Evolutionary conservation across 768 basidiomycete species (phyloP), one percentile per base, ranked within the genome.

Genomic region (Tephrocybe sp.): DNA sequence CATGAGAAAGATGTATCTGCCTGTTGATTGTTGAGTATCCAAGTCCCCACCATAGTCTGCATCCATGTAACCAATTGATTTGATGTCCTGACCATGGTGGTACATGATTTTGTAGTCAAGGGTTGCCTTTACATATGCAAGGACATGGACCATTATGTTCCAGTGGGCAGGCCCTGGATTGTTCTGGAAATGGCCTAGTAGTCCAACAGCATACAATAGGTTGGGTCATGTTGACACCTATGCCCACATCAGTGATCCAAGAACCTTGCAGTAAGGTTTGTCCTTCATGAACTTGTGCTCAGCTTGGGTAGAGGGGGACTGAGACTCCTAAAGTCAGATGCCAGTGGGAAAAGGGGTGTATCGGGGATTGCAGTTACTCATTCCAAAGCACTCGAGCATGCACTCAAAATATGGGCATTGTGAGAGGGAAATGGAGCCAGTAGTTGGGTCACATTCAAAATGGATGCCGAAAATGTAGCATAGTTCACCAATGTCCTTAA

Each of bases 1-100:
- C n/a, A 57, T 51, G 43, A 50, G 52, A 13, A 59, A 66, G 8
- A 60, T 44, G 41, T 64, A 66, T 5, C 63, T 67, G 2, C 56
- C 57, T 2, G 55, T 60, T 13, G 67, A 68, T 5, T 57, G 24
- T 21, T 58, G 45, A 28, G 55, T 58, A 42, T 65, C 59, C 4
- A 45, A 11, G 45, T 65, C 55, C 4, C 55, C 59, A 1, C 5
- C 32, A n/a, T 34, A 34, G 32, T 34, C 13, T 11, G 32, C 32
- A n/a, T 34, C 32, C 5, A 34, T 16, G 16, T 34, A 34, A 4
- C 32, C 13, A n/a, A 34, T 34, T 11, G 32, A 4, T n/a, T 34
- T 34, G 5, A 34, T 8, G 32, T 5, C 6, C 4, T 4, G 13
- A 7, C 32, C 13, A n/a, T 34, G 6, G 13, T 4, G 32, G n/a